These are phyloP conservation scores for Vaccinium macrocarpon DNA, from an alignment of 148 eudicot genomes.

Conservation along the genomic window DNA sequence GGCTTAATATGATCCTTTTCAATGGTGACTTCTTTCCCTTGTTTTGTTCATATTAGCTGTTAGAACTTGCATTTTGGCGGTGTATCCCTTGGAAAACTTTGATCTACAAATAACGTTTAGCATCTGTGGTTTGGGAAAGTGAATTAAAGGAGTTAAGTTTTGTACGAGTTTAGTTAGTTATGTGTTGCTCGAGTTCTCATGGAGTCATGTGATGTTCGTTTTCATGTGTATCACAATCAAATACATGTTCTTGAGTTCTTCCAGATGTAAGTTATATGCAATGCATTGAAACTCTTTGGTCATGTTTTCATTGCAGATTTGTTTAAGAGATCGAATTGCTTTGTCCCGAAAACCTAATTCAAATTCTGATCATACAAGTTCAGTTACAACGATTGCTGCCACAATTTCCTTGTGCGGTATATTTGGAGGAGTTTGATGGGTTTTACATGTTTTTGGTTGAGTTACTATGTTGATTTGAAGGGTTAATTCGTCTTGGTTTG, in stretches of 20 bases:
- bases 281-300: slow-evolving; percentile 18
- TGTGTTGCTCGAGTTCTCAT: neutral
- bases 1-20: neutral
- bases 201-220: neutral
- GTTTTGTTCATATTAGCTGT: neutral
- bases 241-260: neutral
- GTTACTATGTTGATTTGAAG: neutral
- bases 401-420: neutral
- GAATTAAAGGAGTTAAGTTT: neutral
- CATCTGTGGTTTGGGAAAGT: neutral
- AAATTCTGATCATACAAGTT: slow-evolving; percentile 4
- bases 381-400: neutral
- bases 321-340: slow-evolving; percentile 27
- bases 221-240: neutral
- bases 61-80: slow-evolving; percentile 9
- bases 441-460: neutral
- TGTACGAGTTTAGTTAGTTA: neutral
- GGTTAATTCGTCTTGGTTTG: neutral
- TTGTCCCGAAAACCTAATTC: slow-evolving; percentile 4
- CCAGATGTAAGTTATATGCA: slow-evolving; percentile 14
- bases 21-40: neutral
- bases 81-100: neutral
- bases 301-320: slow-evolving; percentile 31
- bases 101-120: neutral
- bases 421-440: slow-evolving; percentile 13